Evolutionary conservation across 2,329 filamentous ascomycete species (phyloP), one percentile per base, ranked within the genome.

Genomic region (Monosporascus sp.): DNA sequence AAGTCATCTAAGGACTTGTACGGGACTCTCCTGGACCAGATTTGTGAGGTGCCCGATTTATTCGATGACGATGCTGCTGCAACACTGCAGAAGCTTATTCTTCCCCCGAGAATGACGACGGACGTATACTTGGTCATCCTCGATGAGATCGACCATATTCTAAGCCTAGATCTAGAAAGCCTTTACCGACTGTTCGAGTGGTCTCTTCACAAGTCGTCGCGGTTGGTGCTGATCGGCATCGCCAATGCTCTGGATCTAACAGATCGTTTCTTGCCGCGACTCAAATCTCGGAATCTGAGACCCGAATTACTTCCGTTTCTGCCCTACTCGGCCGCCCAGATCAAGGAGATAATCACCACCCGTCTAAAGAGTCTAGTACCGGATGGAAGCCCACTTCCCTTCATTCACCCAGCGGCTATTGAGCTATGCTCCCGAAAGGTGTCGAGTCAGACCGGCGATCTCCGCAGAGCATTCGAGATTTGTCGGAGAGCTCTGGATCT

Each of bases 181-280:
- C 77, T 99, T 15, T 97, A 97, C 72, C 88, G 85, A 56, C 77
- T 99, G n/a, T 97, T 99, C 61, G 92, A 97, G 68, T 97, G 93
- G 92, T 95, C 94, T 1, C 76, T 99, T 64, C 83, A 90, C 57
- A 85, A 85, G 57, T 82, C 83, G 1, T 97, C 94, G 0, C 84
- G 83, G 20, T 83, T 99, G 5, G 77, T 94, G 37, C 77, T 99
- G 18, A 82, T 99, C 48, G 94, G 94, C 47, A 96, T 99, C 65
- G 94, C 94, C 61, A 99, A 99, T 65, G 94, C 94, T 4, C 78
- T 99, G 51, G 94, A 99, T 67, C 77, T 99, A 52, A 99, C 94
- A 0, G 94, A 97, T 67, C 89, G 94, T 9, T 96, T 97, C 62
- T 79, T 99, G 20, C 94, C 94, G 48, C 88, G 93, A 49, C 82